Evolutionary conservation across 768 basidiomycete genomes (phyloP).

Genomic region (Mycena albidolilacea): DNA sequence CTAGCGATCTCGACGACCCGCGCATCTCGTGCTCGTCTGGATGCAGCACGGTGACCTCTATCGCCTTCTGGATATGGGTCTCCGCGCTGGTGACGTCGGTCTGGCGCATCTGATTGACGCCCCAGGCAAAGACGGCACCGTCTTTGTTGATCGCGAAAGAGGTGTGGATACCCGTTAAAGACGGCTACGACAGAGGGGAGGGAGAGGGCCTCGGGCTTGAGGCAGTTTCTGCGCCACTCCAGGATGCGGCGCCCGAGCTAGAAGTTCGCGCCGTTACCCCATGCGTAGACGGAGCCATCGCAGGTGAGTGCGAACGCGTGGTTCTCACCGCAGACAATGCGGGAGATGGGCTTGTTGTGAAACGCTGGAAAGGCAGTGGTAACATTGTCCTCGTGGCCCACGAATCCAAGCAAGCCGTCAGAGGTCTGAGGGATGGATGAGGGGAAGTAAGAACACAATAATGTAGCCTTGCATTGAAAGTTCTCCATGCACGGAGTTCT

Average conservation of each 20-base stretch:
- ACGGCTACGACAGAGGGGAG: conserved; percentile 31
- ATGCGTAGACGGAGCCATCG: conserved; percentile 35
- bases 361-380: conserved; percentile 27
- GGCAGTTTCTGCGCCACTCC: conserved; percentile 25
- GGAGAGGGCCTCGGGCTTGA: conserved; percentile 21
- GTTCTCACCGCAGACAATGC: conserved; percentile 32
- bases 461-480: conserved; percentile 5
- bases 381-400: conserved; percentile 27
- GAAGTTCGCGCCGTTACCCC: conserved; percentile 32
- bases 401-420: conserved; percentile 12
- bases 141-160: conserved; percentile 30
- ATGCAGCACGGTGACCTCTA: conserved; percentile 10
- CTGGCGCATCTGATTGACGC: conserved; percentile 31
- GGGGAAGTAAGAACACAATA: too few relatives aligned
- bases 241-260: conserved; percentile 34
- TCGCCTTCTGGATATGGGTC: conserved; percentile 20
- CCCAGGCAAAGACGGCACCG: conserved; percentile 29
- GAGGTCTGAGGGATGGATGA: too few relatives aligned
- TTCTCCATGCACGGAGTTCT: conserved; percentile 37
- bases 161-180: conserved; percentile 24
- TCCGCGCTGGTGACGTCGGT: conserved; percentile 24
- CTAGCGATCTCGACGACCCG: conserved; percentile 35
- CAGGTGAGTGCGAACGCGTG: conserved; percentile 37
- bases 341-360: conserved; percentile 23
- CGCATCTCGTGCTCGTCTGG: conserved; percentile 31